Base-by-base conservation (phyloP, 73 alveolate species). In the Stentor coeruleus region DNA sequence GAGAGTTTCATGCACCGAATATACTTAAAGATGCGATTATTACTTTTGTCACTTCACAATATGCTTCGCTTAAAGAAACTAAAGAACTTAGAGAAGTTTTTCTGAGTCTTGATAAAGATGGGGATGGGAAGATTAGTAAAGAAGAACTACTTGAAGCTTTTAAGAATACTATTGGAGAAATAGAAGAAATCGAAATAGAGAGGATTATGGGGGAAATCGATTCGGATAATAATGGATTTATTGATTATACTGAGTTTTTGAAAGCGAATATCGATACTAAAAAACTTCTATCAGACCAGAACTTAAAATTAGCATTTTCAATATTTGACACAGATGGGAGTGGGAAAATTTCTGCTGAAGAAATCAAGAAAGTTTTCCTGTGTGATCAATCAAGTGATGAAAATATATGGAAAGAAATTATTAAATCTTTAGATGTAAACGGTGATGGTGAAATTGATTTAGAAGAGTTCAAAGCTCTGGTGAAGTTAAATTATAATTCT, bases 41-140 rank as follows among this genome's bases (percentile, higher is more conserved):
- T 39, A 85, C 89, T 6, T 88, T 38, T 66, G 3, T 88, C 3
- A 90, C 90, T 28, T 58, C 81, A 35, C 77, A 88, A 40, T 66
- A 85, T 3, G 87, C 90, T 3, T 4, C 37, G 4, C 81, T 85
- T 41, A 83, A 38, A 39, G 94, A 88, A 11, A 3, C 81, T 41
- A 85, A 72, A 15, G 87, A 85, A 3, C 80, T 88, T 28, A 3
- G 59, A 38, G 85, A 74, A 40, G 94, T 86, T 0, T 88, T 88
- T 57, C 42, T 41, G 28, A 79, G 82, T 1, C 59, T 90, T 30
- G 96, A 90, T 73, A 81, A 42, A 3, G 89, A 91, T 73, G 81
- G 87, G 14, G 92, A 88, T 82, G 96, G 96, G 36, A 91, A 81
- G 74, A 72, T 91, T 3, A 58, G 86, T 66, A 84, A 77, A 76